phyloP scores from a whole-genome alignment of 2,329 filamentous ascomycete genomes.

The Beauveria medogensis region DNA sequence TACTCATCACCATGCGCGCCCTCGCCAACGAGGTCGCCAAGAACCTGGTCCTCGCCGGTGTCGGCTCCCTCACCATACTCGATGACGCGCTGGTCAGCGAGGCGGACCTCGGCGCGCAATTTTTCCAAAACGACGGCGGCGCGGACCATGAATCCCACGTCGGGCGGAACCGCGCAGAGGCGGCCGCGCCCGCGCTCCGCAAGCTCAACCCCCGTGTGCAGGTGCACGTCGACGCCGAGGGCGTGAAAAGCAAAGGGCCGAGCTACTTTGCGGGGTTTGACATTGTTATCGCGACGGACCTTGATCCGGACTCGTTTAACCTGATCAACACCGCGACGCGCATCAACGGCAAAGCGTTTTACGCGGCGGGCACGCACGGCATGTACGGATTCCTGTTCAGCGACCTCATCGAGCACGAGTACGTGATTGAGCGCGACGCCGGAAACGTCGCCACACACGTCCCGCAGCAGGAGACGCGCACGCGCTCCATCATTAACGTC shows the following conservation, averaged over 20 bases:
- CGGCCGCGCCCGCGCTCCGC: slow-evolving; percentile 67
- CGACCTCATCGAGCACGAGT: slow-evolving; percentile 85
- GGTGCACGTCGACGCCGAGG: slow-evolving; percentile 60
- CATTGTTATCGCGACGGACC: slow-evolving; percentile 82
- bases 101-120: slow-evolving; percentile 72
- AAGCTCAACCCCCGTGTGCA: slow-evolving; percentile 85
- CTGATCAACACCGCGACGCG: slow-evolving; percentile 82
- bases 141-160: slow-evolving; percentile 47
- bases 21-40: slow-evolving; percentile 94
- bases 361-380: slow-evolving; percentile 79
- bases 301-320: slow-evolving; percentile 65
- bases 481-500: slow-evolving; percentile 65
- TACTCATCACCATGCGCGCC: slow-evolving; percentile 80
- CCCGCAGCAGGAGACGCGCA: slow-evolving; percentile 61
- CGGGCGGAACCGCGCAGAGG: slow-evolving; percentile 77
- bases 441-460: slow-evolving; percentile 59
- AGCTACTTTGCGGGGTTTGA: slow-evolving; percentile 75
- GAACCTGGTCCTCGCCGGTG: slow-evolving; percentile 89
- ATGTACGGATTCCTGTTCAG: slow-evolving; percentile 94
- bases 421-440: slow-evolving; percentile 75
- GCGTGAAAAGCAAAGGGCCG: slow-evolving; percentile 58
- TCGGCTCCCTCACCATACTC: slow-evolving; percentile 81
- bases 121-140: slow-evolving; percentile 59
- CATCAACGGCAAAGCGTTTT: slow-evolving; percentile 71
- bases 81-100: slow-evolving; percentile 70